phyloP scores from a whole-genome alignment of 2,329 filamentous ascomycete genomes.

The Ophiostoma quercus region DNA sequence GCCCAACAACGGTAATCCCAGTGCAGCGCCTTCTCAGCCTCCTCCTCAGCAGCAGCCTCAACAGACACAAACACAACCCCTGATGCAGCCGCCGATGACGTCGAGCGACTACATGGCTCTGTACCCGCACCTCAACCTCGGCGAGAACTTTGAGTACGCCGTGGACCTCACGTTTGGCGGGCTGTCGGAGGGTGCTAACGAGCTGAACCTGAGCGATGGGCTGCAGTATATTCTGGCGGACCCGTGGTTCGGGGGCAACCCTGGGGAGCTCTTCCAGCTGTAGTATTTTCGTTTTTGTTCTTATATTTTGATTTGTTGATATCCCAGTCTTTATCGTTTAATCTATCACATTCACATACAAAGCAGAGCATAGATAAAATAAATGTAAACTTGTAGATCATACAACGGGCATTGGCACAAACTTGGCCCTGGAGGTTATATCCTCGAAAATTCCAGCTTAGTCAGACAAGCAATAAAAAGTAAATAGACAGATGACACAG shows the following conservation, averaged over 20 bases:
- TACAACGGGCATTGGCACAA: constrained; percentile 2
- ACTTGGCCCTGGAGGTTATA: neutral
- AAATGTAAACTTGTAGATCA: neutral
- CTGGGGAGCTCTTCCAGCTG: constrained; percentile 18
- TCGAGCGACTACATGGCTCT: constrained; percentile 34
- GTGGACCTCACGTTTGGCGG: constrained; percentile 41
- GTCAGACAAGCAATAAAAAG: neutral
- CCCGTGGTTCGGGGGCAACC: constrained; percentile 38
- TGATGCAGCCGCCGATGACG: constrained; percentile 13
- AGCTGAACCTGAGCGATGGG: constrained; percentile 32
- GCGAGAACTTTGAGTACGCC: constrained; percentile 42
- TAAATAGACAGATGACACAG: neutral
- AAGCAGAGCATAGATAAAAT: too few species aligned
- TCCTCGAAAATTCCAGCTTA: neutral
- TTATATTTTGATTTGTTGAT: constrained; percentile 8
- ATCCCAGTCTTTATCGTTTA: too few species aligned
- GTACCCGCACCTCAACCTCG: constrained; percentile 33
- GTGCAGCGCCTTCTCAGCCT: neutral
- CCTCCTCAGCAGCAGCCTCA: constrained; percentile 24
- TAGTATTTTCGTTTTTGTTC: constrained; percentile 1
- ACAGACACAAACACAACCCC: neutral
- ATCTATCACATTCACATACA: too few species aligned
- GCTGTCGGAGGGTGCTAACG: constrained; percentile 21
- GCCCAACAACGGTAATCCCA: constrained; percentile 14
- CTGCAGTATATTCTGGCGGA: constrained; percentile 38